Evolutionary conservation across 2,329 filamentous ascomycete genomes (phyloP).

Genomic region (Aspergillus hiratsukae): DNA sequence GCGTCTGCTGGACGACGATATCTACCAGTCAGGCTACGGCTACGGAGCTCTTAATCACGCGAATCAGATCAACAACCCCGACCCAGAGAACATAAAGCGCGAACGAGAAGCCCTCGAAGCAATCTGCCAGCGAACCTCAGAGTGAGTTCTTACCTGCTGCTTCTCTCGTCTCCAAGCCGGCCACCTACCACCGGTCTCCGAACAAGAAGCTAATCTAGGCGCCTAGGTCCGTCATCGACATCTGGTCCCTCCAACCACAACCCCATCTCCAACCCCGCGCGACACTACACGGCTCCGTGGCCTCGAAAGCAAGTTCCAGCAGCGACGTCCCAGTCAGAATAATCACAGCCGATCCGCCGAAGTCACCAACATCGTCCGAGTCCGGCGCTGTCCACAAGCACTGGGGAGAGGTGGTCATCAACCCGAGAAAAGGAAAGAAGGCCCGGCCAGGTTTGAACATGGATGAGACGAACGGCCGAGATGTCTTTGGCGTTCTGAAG

Average conservation of each 20-base stretch:
- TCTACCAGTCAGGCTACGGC: constrained; percentile 42
- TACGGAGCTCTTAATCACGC: constrained; percentile 38
- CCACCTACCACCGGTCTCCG: neutral
- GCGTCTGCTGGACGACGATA: constrained; percentile 42
- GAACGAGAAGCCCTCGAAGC: constrained; percentile 44
- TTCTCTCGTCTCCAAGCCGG: neutral
- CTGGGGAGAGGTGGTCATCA: constrained; percentile 43
- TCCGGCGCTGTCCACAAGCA: constrained; percentile 32
- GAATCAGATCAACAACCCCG: constrained; percentile 35
- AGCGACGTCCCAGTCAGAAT: constrained; percentile 17
- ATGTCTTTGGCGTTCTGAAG: constrained; percentile 40
- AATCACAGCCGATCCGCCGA: constrained; percentile 13
- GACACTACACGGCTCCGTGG: constrained; percentile 28
- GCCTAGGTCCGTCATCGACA: constrained; percentile 41
- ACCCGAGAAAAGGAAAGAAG: constrained; percentile 31
- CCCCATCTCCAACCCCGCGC: constrained; percentile 36
- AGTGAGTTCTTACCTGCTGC: constrained; percentile 29
- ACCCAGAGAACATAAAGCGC: constrained; percentile 40
- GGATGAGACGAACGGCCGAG: constrained; percentile 20
- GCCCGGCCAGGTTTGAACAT: constrained; percentile 22
- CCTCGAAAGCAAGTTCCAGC: constrained; percentile 19
- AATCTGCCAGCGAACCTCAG: constrained; percentile 45
- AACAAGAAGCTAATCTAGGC: neutral
- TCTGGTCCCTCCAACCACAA: constrained; percentile 43
- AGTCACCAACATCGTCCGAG: constrained; percentile 8